Percentiles rank a stretch among this genome's conserved stretches.
Evolutionary conservation across 345 rosid genomes (phyloP).

Genomic region (Triadica sebifera): DNA sequence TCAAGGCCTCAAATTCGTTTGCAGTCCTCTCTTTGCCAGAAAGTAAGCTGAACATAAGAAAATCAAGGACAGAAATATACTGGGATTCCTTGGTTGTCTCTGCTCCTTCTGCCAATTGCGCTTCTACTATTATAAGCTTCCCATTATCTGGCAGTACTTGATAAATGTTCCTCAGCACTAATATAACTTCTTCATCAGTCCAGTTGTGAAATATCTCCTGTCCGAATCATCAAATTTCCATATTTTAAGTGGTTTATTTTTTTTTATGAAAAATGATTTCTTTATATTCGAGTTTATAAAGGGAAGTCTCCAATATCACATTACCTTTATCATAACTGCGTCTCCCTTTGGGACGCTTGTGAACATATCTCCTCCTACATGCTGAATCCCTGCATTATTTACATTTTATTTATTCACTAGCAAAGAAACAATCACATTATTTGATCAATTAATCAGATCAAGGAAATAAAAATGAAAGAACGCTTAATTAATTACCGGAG

Average conservation of each 20-base stretch:
- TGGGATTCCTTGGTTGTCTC: slow-evolving; percentile 13
- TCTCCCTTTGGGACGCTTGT: slow-evolving; percentile 18
- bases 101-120: slow-evolving; percentile 20
- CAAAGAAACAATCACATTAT: too few species aligned
- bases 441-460: too few species aligned
- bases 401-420: too few species aligned
- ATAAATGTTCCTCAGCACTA: slow-evolving; percentile 18
- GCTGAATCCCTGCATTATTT: slow-evolving; percentile 6
- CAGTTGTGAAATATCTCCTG: slow-evolving; percentile 28
- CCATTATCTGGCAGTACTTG: slow-evolving; percentile 21
- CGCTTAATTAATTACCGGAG: slow-evolving; percentile 16
- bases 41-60: slow-evolving; percentile 20
- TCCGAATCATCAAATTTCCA: background rate
- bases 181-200: slow-evolving; percentile 19
- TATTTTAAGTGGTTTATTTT: too few species aligned
- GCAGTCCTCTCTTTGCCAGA: slow-evolving; percentile 28
- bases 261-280: too few species aligned
- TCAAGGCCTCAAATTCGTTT: slow-evolving; percentile 14
- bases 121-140: slow-evolving; percentile 17
- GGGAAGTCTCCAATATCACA: too few species aligned
- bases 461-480: background rate
- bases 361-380: slow-evolving; percentile 25
- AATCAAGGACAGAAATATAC: slow-evolving; percentile 18
- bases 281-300: too few species aligned
- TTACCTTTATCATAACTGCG: slow-evolving; percentile 29